These are phyloP conservation scores for Neofusicoccum ribis DNA, from an alignment of 2,329 filamentous ascomycete genomes.

Conservation along the genomic window DNA sequence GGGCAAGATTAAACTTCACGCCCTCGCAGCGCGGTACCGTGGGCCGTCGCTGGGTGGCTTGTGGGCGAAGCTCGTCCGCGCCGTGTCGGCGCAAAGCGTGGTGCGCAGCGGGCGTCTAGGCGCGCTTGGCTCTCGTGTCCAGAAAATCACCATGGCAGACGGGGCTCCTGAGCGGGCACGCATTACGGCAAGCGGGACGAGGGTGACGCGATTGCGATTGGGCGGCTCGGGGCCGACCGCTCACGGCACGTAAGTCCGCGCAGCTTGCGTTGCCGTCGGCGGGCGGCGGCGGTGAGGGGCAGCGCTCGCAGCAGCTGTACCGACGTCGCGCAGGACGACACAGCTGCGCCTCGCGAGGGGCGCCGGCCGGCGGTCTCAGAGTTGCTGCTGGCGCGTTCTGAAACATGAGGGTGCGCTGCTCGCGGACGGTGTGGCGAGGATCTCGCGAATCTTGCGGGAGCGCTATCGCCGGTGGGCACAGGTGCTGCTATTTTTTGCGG, in stretches of 20 bases:
- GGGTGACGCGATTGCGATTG: neutral
- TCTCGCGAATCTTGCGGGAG: conserved; percentile 6
- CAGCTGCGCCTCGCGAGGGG: neutral
- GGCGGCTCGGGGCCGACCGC: neutral
- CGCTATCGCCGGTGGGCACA: neutral
- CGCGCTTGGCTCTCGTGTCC: conserved; percentile 10
- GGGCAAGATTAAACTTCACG: neutral
- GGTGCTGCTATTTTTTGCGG: neutral
- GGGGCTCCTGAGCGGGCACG: neutral
- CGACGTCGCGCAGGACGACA: neutral
- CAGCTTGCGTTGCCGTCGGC: neutral
- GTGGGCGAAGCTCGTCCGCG: neutral
- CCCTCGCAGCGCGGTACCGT: neutral
- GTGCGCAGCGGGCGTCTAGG: neutral
- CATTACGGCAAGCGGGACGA: neutral
- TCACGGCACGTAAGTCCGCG: neutral
- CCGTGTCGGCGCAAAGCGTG: neutral
- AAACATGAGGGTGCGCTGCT: neutral
- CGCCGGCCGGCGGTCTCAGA: neutral
- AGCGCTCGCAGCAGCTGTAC: neutral
- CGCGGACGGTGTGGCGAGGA: neutral
- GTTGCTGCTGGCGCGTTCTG: neutral
- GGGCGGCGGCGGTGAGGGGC: neutral
- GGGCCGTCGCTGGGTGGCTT: neutral
- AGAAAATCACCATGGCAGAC: neutral